phyloP scores from a whole-genome alignment of 495 filamentous ascomycete genomes.

The Penicillium canariense region DNA sequence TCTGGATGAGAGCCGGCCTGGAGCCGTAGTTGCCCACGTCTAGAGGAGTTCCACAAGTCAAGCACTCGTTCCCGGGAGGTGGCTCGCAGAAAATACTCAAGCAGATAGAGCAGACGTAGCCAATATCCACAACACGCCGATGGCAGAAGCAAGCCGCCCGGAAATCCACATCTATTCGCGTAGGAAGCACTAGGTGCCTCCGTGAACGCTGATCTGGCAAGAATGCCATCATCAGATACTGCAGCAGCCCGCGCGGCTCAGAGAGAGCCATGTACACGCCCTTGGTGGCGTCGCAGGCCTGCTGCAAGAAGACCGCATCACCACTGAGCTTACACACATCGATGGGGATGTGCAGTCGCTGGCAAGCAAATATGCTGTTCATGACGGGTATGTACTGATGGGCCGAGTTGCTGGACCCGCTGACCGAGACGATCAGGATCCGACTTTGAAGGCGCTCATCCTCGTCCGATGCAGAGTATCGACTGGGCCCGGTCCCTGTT shows the following conservation, averaged over 20 bases:
- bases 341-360: constrained; percentile 77
- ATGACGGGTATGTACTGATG: constrained; percentile 96
- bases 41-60: constrained; percentile 88
- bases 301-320: constrained; percentile 88
- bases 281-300: constrained; percentile 84
- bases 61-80: constrained; percentile 65
- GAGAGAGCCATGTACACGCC: constrained; percentile 79
- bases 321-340: constrained; percentile 85
- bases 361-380: constrained; percentile 95
- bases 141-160: constrained; percentile 97
- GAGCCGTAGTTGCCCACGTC: constrained; percentile 70
- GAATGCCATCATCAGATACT: constrained; percentile 96
- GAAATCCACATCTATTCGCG: constrained; percentile 88
- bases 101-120: constrained; percentile 94
- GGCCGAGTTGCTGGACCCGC: constrained; percentile 77
- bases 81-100: constrained; percentile 78
- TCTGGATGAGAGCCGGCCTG: constrained; percentile 70
- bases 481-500: constrained; percentile 28
- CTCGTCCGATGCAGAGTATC: constrained; percentile 37
- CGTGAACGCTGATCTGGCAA: constrained; percentile 71
- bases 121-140: constrained; percentile 82
- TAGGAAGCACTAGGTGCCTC: constrained; percentile 66
- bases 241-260: constrained; percentile 67
- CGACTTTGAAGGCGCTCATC: constrained; percentile 65
- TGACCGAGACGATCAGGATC: constrained; percentile 82